These are phyloP conservation scores for Ophiostoma triangulosporum DNA, from an alignment of 2,329 filamentous ascomycete species.

Conservation along the genomic window DNA sequence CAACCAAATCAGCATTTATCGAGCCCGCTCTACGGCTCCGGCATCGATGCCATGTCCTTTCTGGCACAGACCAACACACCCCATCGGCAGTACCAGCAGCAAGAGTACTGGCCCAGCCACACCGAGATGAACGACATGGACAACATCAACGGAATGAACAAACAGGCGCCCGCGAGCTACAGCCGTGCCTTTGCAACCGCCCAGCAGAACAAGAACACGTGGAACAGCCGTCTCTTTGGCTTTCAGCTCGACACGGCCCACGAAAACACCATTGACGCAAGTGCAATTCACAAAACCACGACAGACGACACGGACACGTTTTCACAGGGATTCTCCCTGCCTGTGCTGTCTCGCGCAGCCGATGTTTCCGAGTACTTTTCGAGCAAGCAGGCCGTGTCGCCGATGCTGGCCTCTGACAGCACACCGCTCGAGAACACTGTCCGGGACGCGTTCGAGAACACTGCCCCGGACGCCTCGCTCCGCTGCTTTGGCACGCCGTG, in stretches of 20 bases:
- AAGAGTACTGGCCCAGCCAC: too few species aligned
- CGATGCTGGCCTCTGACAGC: not conserved
- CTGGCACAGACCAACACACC: too few species aligned
- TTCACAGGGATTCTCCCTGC: not conserved
- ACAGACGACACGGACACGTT: not conserved
- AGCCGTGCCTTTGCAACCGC: not conserved
- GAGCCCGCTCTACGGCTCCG: too few species aligned
- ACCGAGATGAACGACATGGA: too few species aligned
- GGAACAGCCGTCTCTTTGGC: slow-evolving; percentile 2
- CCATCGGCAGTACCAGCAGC: too few species aligned
- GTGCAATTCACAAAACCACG: too few species aligned
- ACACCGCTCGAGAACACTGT: not conserved
- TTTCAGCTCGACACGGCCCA: not conserved
- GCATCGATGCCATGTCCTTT: too few species aligned
- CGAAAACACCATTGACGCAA: not conserved
- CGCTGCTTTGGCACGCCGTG: not conserved
- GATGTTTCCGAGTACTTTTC: not conserved
- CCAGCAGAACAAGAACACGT: not conserved
- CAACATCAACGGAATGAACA: too few species aligned
- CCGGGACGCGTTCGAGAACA: not conserved
- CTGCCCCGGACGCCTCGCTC: too few species aligned
- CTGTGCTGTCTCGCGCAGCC: not conserved
- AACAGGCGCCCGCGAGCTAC: too few species aligned
- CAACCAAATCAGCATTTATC: too few species aligned
- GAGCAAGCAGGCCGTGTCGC: not conserved